Percentiles rank a stretch among this genome's conserved stretches.
phyloP scores from a whole-genome alignment of 2,329 filamentous ascomycete species.

The Chaetothyriales sp. region DNA sequence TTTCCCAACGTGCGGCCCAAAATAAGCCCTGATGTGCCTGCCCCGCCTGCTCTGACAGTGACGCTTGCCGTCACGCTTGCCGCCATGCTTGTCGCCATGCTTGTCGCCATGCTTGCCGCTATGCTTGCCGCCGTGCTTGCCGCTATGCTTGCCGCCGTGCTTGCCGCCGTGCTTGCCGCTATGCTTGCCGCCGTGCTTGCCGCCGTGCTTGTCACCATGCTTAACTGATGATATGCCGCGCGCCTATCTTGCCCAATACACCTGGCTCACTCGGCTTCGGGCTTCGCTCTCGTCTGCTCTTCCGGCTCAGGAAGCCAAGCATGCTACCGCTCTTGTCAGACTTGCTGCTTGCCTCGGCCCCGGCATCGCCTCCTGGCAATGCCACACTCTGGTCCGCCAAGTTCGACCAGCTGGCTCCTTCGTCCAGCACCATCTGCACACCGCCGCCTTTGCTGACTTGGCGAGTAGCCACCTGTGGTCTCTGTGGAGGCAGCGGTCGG shows the following conservation, averaged over 20 bases:
- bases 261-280: constrained; percentile 90
- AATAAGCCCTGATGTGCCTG: too few relatives aligned
- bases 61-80: too few relatives aligned
- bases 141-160: too few relatives aligned
- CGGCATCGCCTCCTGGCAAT: constrained; percentile 49
- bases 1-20: background rate
- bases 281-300: constrained; percentile 79
- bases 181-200: too few relatives aligned
- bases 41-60: too few relatives aligned
- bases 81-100: too few relatives aligned
- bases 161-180: too few relatives aligned
- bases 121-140: too few relatives aligned
- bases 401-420: constrained; percentile 80
- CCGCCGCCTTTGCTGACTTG: constrained; percentile 69
- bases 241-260: constrained; percentile 88
- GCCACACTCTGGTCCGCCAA: constrained; percentile 73
- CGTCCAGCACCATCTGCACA: constrained; percentile 81
- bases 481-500: constrained; percentile 24
- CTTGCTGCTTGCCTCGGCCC: constrained; percentile 21
- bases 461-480: constrained; percentile 41
- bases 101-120: too few relatives aligned
- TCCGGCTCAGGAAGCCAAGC: constrained; percentile 77
- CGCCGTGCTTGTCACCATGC: too few relatives aligned
- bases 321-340: constrained; percentile 47
- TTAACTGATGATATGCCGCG: constrained; percentile 64